These are phyloP conservation scores for Cryptococcus floricola DNA, from an alignment of 1,284 basidiomycete genomes.

Conservation along the genomic window DNA sequence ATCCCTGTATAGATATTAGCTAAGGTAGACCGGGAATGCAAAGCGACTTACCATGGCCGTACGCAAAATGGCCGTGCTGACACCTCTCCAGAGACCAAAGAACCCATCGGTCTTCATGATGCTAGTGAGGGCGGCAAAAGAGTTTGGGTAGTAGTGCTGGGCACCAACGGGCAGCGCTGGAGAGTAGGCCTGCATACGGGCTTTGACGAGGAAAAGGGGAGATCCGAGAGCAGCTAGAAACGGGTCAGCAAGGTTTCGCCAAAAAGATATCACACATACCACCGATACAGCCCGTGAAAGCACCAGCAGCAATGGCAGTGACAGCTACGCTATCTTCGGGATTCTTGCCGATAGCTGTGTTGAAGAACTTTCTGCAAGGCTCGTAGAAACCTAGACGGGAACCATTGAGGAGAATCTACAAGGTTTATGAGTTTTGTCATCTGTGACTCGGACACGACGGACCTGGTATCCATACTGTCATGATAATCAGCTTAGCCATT, in stretches of 20 bases:
- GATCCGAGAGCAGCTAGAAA: constrained; percentile 76
- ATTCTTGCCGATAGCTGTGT: constrained; percentile 63
- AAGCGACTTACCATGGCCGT: constrained; percentile 73
- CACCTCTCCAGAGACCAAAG: constrained; percentile 78
- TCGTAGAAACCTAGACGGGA: constrained; percentile 97
- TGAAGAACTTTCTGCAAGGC: constrained; percentile 72
- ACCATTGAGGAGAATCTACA: constrained; percentile 84
- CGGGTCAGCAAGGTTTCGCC: background rate
- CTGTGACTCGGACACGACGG: constrained; percentile 24
- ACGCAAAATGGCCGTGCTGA: constrained; percentile 87
- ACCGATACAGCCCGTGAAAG: constrained; percentile 82
- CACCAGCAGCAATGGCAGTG: constrained; percentile 79
- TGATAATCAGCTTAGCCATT: background rate
- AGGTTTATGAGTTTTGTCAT: background rate
- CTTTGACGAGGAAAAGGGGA: constrained; percentile 93
- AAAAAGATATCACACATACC: constrained; percentile 54
- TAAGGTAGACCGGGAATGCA: background rate
- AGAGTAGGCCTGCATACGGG: constrained; percentile 96
- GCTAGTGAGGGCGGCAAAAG: constrained; percentile 71
- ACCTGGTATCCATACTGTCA: constrained; percentile 84
- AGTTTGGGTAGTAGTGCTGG: constrained; percentile 84
- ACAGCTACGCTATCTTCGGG: constrained; percentile 63
- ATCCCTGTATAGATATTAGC: constrained; percentile 49
- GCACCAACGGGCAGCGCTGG: constrained; percentile 89
- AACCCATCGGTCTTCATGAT: constrained; percentile 75